Base-by-base conservation (phyloP, 441 rosid species). In the Pelargonium australe region DNA sequence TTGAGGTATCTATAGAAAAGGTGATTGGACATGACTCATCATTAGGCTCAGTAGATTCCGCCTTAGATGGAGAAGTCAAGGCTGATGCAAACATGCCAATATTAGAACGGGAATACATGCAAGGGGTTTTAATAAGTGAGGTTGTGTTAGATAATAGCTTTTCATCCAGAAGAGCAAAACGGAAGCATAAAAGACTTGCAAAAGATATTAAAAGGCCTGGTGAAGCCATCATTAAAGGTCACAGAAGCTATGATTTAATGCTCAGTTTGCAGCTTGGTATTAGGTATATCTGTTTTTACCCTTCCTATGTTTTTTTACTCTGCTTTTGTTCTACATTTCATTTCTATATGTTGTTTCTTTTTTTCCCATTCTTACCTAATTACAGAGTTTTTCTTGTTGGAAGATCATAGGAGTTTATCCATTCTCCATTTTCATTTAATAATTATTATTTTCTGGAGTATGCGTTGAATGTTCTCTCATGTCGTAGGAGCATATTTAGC, bases 241-340 rank as follows among this genome's bases (percentile, higher is more conserved):
- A 73, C 43, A 25, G 80, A 76, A 87, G 91, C 85, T 77, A 86
- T 72, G 83, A 85, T 79, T 80, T 92, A 67, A 92, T 84, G 97
- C 96, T 91, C 65, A 89, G 86, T 80, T 85, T 95, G 81, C 99
- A 95, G 84, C 94, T 92, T 28, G 99, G 99, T 71, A 91, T 93
- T 78, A 89, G 98, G 97, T 95, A 79, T 85, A 64, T 66, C 53
- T 44, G 70, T 69, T 71, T 20, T 47, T 40, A 25, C 34, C 45
- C 49, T 68, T 64, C 57, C 45, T n/a, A 60, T 23, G 17, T 62
- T 61, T 16, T 28, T 58, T 20, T 62, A 88, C 61, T 67, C 55
- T 40, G 69, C 69, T 70, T 71, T 23, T 44, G 34, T 17, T 23
- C 34, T 49, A 64, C 55, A 63, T 45, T 14, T 53, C 40, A 16